Base-by-base conservation (phyloP, 345 rosid genomes). In the Combretum micranthum region DNA sequence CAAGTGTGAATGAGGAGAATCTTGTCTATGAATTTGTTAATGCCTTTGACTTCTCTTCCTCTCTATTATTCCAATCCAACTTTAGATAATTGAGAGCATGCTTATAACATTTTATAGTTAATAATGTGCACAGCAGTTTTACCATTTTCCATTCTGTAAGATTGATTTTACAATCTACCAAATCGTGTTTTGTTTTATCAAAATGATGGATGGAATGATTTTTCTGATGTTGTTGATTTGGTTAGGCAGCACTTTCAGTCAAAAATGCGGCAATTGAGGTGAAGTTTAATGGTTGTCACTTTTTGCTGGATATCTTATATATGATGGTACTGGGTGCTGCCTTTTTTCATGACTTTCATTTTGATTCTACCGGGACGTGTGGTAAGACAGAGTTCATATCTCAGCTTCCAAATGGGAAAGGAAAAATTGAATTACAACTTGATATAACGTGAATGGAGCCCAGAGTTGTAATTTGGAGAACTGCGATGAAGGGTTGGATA, bases 381-480 rank as follows among this genome's bases (percentile, higher is more conserved):
- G 13, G 19, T 20, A 57, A 57, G 17, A n/a, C 50, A 15, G 49
- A n/a, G 47, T 19, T 18, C 16, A 15, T 37, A 37, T 15, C 56
- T 47, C n/a, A 56, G 55, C 72, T 65, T 54, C 50, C 66, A 4
- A 61, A 42, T 60, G 74, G 72, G 42, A 68, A 80, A 0, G 73
- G 42, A 55, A 93, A 92, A 68, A 83, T 93, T 49, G 89, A 89
- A 62, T n/a, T n/a, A n/a, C n/a, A n/a, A n/a, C n/a, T n/a, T n/a
- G n/a, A n/a, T n/a, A n/a, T n/a, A n/a, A n/a, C n/a, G n/a, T n/a
- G n/a, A n/a, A n/a, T n/a, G n/a, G n/a, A n/a, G n/a, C n/a, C n/a
- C n/a, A n/a, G n/a, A n/a, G n/a, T n/a, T n/a, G n/a, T n/a, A n/a
- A n/a, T n/a, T n/a, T n/a, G n/a, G n/a, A n/a, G n/a, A 96, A 84